Evolutionary conservation across 1,139 yeast species (phyloP).

Genomic region (Arxiozyma heterogenica): DNA sequence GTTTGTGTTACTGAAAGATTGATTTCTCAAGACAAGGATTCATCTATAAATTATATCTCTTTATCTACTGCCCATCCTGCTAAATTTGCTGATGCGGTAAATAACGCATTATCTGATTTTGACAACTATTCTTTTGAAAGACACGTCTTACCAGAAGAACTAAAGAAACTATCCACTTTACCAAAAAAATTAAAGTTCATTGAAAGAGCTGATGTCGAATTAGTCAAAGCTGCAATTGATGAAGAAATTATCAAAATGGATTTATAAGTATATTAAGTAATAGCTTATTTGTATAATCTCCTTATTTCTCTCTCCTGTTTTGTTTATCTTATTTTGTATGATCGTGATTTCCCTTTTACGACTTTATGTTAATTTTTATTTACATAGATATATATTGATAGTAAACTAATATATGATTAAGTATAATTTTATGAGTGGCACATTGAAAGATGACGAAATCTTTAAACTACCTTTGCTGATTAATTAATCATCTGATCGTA

Average conservation of each 20-base stretch:
- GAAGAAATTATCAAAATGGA: slow-evolving; percentile 53
- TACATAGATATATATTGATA: background rate
- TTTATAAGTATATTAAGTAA: slow-evolving; percentile 11
- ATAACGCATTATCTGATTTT: slow-evolving; percentile 57
- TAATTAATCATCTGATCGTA: too few species aligned
- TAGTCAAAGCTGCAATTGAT: slow-evolving; percentile 65
- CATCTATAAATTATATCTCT: slow-evolving; percentile 52
- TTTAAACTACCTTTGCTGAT: background rate
- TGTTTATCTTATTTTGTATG: background rate
- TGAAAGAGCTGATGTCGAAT: slow-evolving; percentile 62
- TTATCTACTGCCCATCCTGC: slow-evolving; percentile 98
- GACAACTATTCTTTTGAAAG: slow-evolving; percentile 75
- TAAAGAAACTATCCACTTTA: slow-evolving; percentile 59
- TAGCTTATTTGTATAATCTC: background rate
- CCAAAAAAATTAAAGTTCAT: slow-evolving; percentile 71
- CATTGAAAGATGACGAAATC: background rate
- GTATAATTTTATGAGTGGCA: background rate
- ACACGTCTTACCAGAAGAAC: slow-evolving; percentile 83
- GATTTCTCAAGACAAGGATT: slow-evolving; percentile 41
- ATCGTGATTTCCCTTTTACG: background rate
- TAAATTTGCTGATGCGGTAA: slow-evolving; percentile 92
- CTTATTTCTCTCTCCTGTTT: background rate
- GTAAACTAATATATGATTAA: background rate
- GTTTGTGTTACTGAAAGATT: slow-evolving; percentile 64
- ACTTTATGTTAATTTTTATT: background rate